Conservation (phyloP, 345 rosid species). For the Linum trigynum region DNA sequence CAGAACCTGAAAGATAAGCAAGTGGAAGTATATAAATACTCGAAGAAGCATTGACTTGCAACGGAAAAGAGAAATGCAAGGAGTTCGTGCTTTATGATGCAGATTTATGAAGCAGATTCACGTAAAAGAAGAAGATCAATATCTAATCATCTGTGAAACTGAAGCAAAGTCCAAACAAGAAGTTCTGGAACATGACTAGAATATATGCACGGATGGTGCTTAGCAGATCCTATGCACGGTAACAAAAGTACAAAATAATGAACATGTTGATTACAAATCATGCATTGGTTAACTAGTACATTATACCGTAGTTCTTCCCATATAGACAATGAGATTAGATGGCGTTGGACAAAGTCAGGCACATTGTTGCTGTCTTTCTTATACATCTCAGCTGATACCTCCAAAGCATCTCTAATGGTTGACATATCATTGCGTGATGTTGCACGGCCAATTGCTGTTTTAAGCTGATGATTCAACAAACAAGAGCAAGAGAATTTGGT, state of each 20-base stretch:
- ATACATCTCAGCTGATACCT: constrained; percentile 95
- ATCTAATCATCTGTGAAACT: not conserved
- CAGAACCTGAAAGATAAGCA: constrained; percentile 63
- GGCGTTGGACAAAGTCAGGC: constrained; percentile 86
- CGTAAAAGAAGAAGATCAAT: constrained; percentile 1
- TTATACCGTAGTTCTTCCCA: constrained; percentile 91
- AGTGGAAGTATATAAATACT: not conserved
- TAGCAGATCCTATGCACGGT: not conserved
- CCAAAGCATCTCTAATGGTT: constrained; percentile 88
- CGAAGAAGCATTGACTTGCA: not conserved
- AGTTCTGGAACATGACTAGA: not conserved
- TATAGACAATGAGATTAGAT: constrained; percentile 79
- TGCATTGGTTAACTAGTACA: constrained; percentile 1
- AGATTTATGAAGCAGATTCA: not conserved
- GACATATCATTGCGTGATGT: constrained; percentile 79
- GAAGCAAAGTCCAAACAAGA: not conserved
- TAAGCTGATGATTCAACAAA: constrained; percentile 47
- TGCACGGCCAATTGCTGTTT: constrained; percentile 90
- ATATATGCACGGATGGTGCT: not conserved
- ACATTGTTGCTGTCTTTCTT: constrained; percentile 90
- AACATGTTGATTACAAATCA: constrained; percentile 1
- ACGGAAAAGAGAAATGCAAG: not conserved
- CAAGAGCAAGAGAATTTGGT: not conserved
- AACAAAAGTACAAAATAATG: constrained; percentile 10
- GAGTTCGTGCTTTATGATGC: not conserved